A percentile compares a stretch with the other conserved stretches of the same genome.
Conservation (phyloP, 2,329 filamentous ascomycete genomes). For the Penicillium sp. region DNA sequence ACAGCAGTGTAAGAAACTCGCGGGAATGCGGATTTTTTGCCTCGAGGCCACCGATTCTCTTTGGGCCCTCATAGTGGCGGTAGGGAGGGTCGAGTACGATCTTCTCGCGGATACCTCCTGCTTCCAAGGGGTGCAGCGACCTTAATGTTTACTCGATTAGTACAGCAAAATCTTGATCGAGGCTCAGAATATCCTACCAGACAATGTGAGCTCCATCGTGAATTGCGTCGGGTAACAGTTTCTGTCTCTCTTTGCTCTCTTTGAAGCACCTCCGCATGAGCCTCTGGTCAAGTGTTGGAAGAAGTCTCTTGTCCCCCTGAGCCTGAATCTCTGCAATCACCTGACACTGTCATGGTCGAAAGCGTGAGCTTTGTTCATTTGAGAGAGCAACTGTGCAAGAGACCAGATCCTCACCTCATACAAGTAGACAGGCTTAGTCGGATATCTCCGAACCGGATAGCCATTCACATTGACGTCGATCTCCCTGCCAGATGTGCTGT, state of each 20-base stretch:
- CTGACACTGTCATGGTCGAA: background rate
- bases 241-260: slow-evolving; percentile 32
- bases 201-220: slow-evolving; percentile 81
- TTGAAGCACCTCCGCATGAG: background rate
- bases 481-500: slow-evolving; percentile 53
- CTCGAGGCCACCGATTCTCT: background rate
- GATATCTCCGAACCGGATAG: slow-evolving; percentile 60
- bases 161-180: slow-evolving; percentile 28
- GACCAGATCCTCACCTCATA: slow-evolving; percentile 66
- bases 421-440: slow-evolving; percentile 62
- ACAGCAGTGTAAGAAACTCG: background rate
- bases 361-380: too few species aligned
- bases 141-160: slow-evolving; percentile 21
- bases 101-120: background rate
- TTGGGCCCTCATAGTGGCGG: background rate
- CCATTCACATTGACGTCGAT: slow-evolving; percentile 63
- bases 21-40: background rate
- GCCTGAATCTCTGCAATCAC: background rate
- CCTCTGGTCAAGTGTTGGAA: background rate
- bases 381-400: too few species aligned
- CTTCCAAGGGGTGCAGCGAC: slow-evolving; percentile 42
- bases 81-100: background rate
- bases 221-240: slow-evolving; percentile 45
- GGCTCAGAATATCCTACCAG: slow-evolving; percentile 54
- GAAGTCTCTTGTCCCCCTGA: slow-evolving; percentile 1